A percentile compares a stretch with the other conserved stretches of the same genome.
These are phyloP conservation scores for Penicillium sp. DNA, from an alignment of 2,329 filamentous ascomycete genomes.

Conservation along the genomic window DNA sequence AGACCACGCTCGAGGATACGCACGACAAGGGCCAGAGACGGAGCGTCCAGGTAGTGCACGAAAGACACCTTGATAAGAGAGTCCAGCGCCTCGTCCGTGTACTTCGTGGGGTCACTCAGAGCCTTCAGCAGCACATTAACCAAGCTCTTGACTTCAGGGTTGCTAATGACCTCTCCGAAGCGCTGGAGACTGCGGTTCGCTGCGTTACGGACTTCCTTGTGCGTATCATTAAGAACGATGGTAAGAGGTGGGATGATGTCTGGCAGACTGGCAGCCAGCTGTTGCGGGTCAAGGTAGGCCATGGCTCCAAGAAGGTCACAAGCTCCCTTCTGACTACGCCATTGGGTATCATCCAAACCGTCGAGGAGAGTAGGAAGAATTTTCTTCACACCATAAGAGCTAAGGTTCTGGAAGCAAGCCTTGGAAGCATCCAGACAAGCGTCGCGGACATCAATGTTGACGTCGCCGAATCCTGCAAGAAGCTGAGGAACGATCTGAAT, in stretches of 20 bases:
- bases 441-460: slow-evolving; percentile 83
- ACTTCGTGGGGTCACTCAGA: slow-evolving; percentile 93
- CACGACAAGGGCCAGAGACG: slow-evolving; percentile 89
- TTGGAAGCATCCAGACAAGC: slow-evolving; percentile 91
- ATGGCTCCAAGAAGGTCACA: slow-evolving; percentile 96
- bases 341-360: slow-evolving; percentile 90
- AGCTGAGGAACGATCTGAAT: slow-evolving; percentile 93
- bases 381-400: slow-evolving; percentile 92
- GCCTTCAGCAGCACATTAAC: slow-evolving; percentile 92
- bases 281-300: slow-evolving; percentile 96
- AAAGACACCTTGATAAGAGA: slow-evolving; percentile 97
- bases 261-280: slow-evolving; percentile 85
- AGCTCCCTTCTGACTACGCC: slow-evolving; percentile 97
- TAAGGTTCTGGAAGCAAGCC: slow-evolving; percentile 87
- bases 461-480: slow-evolving; percentile 83
- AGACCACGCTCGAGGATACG: slow-evolving; percentile 93
- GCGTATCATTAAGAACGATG: slow-evolving; percentile 90
- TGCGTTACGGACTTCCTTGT: slow-evolving; percentile 90
- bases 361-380: slow-evolving; percentile 88
- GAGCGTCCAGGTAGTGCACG: slow-evolving; percentile 95
- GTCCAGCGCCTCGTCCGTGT: slow-evolving; percentile 92
- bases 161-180: slow-evolving; percentile 97
- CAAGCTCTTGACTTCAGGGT: slow-evolving; percentile 91
- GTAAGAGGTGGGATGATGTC: slow-evolving; percentile 97
- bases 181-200: slow-evolving; percentile 96